Percentiles rank a stretch among this genome's conserved stretches.
phyloP scores from a whole-genome alignment of 1,284 basidiomycete genomes.

The Moniliophthora roreri region DNA sequence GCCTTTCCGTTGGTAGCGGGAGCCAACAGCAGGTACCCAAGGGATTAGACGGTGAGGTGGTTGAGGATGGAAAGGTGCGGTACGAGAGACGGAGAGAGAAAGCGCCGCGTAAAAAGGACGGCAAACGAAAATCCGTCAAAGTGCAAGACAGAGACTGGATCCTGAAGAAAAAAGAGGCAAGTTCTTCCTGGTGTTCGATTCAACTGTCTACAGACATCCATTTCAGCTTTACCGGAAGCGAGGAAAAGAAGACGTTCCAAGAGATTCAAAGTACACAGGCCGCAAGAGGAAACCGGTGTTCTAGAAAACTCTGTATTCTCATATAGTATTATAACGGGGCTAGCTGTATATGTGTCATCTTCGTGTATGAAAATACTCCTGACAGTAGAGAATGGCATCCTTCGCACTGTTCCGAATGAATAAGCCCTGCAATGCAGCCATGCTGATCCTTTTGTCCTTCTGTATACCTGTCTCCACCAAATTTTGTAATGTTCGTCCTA shows the following conservation, averaged over 20 bases:
- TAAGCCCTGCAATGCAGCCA: slow-evolving; percentile 91
- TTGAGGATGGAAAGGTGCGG: slow-evolving; percentile 46
- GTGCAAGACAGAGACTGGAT: slow-evolving; percentile 71
- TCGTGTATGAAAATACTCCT: slow-evolving; percentile 48
- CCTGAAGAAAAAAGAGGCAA: slow-evolving; percentile 79
- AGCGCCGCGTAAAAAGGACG: slow-evolving; percentile 53
- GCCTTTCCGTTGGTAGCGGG: slow-evolving; percentile 83
- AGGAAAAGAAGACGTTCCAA: slow-evolving; percentile 77
- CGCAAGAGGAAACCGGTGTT: slow-evolving; percentile 71
- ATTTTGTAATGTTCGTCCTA: slow-evolving; percentile 51
- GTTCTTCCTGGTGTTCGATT: slow-evolving; percentile 17
- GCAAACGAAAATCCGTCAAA: slow-evolving; percentile 67
- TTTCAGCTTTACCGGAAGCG: slow-evolving; percentile 74
- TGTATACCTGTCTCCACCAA: slow-evolving; percentile 54
- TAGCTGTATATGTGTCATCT: slow-evolving; percentile 5
- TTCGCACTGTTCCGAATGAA: slow-evolving; percentile 77
- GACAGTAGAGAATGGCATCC: slow-evolving; percentile 60
- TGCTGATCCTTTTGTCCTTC: slow-evolving; percentile 70
- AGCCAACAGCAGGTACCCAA: slow-evolving; percentile 66
- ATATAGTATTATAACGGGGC: not conserved
- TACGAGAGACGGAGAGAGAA: slow-evolving; percentile 74
- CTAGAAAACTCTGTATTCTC: slow-evolving; percentile 34
- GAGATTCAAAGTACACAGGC: slow-evolving; percentile 81
- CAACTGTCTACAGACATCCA: slow-evolving; percentile 10
- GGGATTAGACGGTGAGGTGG: slow-evolving; percentile 72